Conservation (phyloP, 768 basidiomycete genomes). For the Galerina marginata region DNA sequence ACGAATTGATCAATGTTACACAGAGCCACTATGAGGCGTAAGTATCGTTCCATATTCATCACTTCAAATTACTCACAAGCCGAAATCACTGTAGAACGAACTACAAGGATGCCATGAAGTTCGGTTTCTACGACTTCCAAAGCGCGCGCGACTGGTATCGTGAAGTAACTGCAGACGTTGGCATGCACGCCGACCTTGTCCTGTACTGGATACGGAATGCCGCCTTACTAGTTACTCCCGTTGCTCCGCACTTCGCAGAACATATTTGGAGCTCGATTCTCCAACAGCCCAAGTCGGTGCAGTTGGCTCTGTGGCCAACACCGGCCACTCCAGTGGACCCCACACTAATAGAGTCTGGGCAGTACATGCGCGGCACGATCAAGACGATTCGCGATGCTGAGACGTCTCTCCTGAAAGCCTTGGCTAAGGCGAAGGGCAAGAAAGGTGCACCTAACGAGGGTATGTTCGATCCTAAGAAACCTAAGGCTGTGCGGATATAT, state of each 20-base stretch:
- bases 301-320: conserved; percentile 84
- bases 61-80: neutral
- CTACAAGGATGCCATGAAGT: conserved; percentile 96
- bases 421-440: conserved; percentile 78
- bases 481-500: conserved; percentile 87
- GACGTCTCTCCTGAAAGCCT: conserved; percentile 74
- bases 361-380: conserved; percentile 90
- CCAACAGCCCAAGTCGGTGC: conserved; percentile 75
- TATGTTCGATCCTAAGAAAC: conserved; percentile 84
- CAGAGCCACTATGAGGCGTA: conserved; percentile 84
- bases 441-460: conserved; percentile 41
- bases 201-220: conserved; percentile 83
- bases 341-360: conserved; percentile 69
- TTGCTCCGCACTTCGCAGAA: conserved; percentile 94
- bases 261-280: conserved; percentile 85
- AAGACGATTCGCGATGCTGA: conserved; percentile 93
- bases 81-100: conserved; percentile 62
- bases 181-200: conserved; percentile 92
- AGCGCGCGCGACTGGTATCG: conserved; percentile 95
- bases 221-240: conserved; percentile 81
- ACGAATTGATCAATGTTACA: conserved; percentile 82
- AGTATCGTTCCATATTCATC: conserved; percentile 32
- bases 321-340: conserved; percentile 64
- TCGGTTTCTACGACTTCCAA: conserved; percentile 95
- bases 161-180: conserved; percentile 84